Base-by-base conservation (phyloP, 306 rosid species). In the Fagus crenata region DNA sequence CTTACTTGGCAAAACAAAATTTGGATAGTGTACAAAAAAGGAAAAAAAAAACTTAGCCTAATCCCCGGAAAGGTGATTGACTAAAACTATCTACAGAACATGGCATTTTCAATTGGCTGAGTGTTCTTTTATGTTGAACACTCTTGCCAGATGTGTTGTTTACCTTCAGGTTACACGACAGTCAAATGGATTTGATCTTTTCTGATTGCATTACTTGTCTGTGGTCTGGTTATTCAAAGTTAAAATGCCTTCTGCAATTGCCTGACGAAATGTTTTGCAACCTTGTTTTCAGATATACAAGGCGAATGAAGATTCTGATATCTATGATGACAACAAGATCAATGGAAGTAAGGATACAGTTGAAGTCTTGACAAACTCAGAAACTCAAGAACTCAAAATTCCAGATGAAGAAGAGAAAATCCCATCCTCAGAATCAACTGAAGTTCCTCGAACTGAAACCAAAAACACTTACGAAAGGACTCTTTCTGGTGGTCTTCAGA, bases 401-500 rank as follows among this genome's bases (percentile, higher is more conserved):
- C 80, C 83, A 1, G 80, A 69, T 75, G 87, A 86, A 82, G 75
- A 74, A 4, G 84, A 85, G 78, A 84, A 80, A 33, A 36, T 76
- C 33, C 72, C 86, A 74, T 73, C 82, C 37, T 36, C 74, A 17
- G 75, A 71, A 70, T 51, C 84, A 59, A 63, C 80, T 46, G 85
- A 81, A 81, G 81, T 58, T 11, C 70, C 74, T 54, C 71, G 60
- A 82, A 71, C 71, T 6, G 75, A 15, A 78, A 3, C 79, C 0
- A 82, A 67, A 39, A 64, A 53, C 53, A 77, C 56, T 74, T 95
- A 87, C 71, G 71, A 80, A 71, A 88, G 99, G 80, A 92, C 97
- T 2, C 86, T 95, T 53, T 95, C 99, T 2, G 99, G 97, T 12
- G 99, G 97, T 49, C 96, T 95, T 79, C 93, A 89, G 53, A 92